Conservation (phyloP, 495 filamentous ascomycete species). For the Neurospora sp. region DNA sequence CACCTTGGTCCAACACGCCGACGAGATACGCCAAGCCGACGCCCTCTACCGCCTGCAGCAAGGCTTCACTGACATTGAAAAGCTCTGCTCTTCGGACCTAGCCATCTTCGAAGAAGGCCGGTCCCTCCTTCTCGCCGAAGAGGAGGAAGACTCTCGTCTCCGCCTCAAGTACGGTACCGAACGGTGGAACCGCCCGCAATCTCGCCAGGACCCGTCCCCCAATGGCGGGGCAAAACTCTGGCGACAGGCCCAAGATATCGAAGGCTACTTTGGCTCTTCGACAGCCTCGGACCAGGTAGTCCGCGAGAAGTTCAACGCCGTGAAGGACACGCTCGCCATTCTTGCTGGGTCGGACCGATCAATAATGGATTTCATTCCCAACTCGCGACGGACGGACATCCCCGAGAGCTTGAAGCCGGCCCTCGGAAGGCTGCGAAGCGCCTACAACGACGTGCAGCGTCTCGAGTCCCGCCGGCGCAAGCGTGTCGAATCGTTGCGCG, state of each 20-base stretch:
- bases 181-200: conserved; percentile 66
- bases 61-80: conserved; percentile 77
- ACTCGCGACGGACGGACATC: conserved; percentile 65
- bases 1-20: conserved; percentile 74
- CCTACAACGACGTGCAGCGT: conserved; percentile 71
- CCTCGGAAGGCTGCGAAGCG: conserved; percentile 58
- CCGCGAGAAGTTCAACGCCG: conserved; percentile 63
- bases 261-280: conserved; percentile 79
- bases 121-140: conserved; percentile 65
- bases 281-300: conserved; percentile 75
- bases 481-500: conserved; percentile 62
- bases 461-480: conserved; percentile 68
- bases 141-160: conserved; percentile 67
- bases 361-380: conserved; percentile 81
- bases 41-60: conserved; percentile 63
- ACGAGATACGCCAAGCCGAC: conserved; percentile 90
- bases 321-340: conserved; percentile 61
- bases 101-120: conserved; percentile 73
- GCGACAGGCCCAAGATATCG: conserved; percentile 64
- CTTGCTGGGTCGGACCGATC: conserved; percentile 68
- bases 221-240: conserved; percentile 66
- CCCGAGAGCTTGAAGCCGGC: conserved; percentile 72
- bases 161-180: conserved; percentile 78
- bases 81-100: conserved; percentile 65
- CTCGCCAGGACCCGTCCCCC: conserved; percentile 36